Percentiles rank a stretch among this genome's conserved stretches.
These are phyloP conservation scores for Solanum megistacrolobum DNA, from an alignment of 257 asterid species.

Conservation along the genomic window DNA sequence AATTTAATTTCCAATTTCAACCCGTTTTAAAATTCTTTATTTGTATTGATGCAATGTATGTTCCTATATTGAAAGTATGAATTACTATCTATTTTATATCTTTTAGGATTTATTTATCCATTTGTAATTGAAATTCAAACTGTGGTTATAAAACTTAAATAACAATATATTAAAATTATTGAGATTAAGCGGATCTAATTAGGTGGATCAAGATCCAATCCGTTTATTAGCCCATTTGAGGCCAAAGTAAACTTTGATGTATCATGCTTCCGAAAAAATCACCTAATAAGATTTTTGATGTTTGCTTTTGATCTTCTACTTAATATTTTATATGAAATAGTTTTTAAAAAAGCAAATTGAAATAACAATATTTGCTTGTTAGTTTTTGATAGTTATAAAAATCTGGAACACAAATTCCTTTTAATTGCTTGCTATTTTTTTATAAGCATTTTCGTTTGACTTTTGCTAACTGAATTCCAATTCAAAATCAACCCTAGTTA, in stretches of 20 bases:
- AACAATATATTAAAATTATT: too few species aligned
- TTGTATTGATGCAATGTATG: too few species aligned
- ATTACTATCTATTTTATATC: too few species aligned
- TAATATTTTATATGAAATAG: background rate
- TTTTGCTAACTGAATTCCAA: background rate
- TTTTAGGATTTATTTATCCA: background rate
- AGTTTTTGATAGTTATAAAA: background rate
- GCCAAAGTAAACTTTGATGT: too few species aligned
- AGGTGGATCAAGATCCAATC: background rate
- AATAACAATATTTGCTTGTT: background rate
- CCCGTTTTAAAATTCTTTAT: rapidly evolving
- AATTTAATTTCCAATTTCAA: too few species aligned
- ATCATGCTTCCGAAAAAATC: background rate
- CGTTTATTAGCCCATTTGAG: background rate
- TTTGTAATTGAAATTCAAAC: too few species aligned
- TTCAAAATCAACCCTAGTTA: background rate
- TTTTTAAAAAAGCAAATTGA: background rate
- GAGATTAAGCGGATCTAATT: too few species aligned
- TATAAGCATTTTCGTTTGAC: background rate
- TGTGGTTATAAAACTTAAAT: too few species aligned
- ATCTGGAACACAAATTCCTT: background rate
- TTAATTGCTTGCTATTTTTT: background rate
- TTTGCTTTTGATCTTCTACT: background rate
- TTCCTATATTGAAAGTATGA: too few species aligned
- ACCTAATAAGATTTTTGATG: background rate